Evolutionary conservation across 257 asterid genomes (phyloP).

Genomic region (Solanum gracilifrons): DNA sequence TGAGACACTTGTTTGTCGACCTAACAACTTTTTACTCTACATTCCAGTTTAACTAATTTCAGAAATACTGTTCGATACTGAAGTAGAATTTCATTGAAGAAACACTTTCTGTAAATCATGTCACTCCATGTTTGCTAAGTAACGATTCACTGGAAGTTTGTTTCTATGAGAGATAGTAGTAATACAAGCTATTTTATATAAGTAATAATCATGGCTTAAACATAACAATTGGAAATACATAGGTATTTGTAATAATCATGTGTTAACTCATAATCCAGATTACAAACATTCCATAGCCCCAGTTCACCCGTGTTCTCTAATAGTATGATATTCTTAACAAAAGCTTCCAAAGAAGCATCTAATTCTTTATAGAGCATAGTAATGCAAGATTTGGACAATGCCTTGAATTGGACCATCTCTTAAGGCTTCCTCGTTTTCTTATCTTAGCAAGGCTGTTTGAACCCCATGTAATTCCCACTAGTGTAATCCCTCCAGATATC

Average conservation of each 20-base stretch:
- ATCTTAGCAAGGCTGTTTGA: constrained; percentile 58
- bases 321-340: neutral
- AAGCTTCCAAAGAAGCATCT: neutral
- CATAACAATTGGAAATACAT: neutral
- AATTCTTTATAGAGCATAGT: neutral
- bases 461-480: constrained; percentile 70
- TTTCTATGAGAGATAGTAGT: neutral
- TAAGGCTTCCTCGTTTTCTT: neutral
- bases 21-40: neutral
- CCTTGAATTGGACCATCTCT: neutral
- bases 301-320: neutral
- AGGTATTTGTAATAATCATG: neutral
- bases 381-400: neutral
- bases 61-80: neutral
- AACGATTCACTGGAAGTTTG: neutral
- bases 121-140: neutral
- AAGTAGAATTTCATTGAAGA: neutral
- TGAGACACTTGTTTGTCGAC: neutral
- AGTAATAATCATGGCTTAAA: neutral
- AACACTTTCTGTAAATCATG: neutral
- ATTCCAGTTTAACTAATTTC: neutral
- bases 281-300: neutral
- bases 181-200: neutral
- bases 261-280: neutral
- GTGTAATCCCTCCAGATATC: constrained; percentile 62